Evolutionary conservation across 192 early-diverging fungal genomes (phyloP).

Genomic region (Podila horticola): DNA sequence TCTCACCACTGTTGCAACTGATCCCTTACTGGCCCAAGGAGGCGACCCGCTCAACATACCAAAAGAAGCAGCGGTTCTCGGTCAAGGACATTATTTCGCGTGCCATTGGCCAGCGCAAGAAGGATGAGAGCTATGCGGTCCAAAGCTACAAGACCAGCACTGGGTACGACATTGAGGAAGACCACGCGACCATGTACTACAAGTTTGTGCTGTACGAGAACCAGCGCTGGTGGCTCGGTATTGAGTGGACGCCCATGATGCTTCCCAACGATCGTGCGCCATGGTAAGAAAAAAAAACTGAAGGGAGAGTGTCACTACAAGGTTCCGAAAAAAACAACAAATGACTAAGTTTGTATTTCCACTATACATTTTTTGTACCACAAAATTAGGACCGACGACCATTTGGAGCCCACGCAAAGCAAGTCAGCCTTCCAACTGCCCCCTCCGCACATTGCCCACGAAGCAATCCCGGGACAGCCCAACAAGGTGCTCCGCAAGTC

Average conservation of each 20-base stretch:
- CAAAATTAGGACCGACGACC: constrained; percentile 59
- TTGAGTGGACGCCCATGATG: constrained; percentile 68
- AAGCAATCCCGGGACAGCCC: constrained; percentile 44
- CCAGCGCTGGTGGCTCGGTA: constrained; percentile 68
- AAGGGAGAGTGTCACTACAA: too few relatives aligned
- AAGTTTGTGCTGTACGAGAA: constrained; percentile 62
- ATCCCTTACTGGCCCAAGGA: constrained; percentile 41
- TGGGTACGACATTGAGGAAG: constrained; percentile 53
- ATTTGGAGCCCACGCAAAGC: constrained; percentile 56
- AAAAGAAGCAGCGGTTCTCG: constrained; percentile 29
- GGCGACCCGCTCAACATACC: constrained; percentile 26
- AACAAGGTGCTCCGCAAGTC: constrained; percentile 54
- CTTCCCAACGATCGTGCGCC: constrained; percentile 62
- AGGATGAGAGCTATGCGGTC: constrained; percentile 19
- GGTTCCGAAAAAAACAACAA: not conserved
- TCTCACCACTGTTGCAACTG: constrained; percentile 36
- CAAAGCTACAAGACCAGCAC: constrained; percentile 36
- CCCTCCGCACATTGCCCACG: constrained; percentile 35
- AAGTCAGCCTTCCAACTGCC: constrained; percentile 62
- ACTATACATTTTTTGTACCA: not conserved
- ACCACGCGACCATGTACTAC: constrained; percentile 53
- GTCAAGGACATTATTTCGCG: constrained; percentile 53
- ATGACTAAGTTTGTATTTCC: not conserved
- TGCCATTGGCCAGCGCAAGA: constrained; percentile 53
- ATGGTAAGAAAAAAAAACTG: constrained; percentile 46